These are phyloP conservation scores for Isabelozyma pseudorhagii DNA, from an alignment of 805 yeast species.

Conservation along the genomic window DNA sequence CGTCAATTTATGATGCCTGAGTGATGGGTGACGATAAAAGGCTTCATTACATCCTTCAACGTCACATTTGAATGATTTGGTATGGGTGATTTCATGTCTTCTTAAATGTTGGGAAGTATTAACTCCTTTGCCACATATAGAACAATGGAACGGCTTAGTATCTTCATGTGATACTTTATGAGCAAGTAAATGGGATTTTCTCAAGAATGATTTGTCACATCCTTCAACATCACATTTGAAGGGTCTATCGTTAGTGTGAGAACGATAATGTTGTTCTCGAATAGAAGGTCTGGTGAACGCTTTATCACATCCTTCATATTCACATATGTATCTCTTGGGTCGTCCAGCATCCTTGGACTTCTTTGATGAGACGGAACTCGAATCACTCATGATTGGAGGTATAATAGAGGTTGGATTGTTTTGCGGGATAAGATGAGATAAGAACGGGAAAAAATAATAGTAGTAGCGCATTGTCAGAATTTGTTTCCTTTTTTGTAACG, in stretches of 20 bases:
- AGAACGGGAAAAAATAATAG: background rate
- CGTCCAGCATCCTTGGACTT: slow-evolving; percentile 28
- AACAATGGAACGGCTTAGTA: slow-evolving; percentile 70
- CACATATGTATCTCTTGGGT: slow-evolving; percentile 63
- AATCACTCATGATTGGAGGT: slow-evolving; percentile 7
- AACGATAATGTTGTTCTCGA: slow-evolving; percentile 73
- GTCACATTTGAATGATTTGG: slow-evolving; percentile 57
- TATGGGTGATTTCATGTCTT: slow-evolving; percentile 82
- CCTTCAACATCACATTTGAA: slow-evolving; percentile 52
- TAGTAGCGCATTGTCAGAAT: too few relatives aligned
- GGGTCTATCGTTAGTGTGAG: slow-evolving; percentile 81
- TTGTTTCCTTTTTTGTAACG: too few relatives aligned
- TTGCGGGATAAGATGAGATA: background rate
- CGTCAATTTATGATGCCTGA: slow-evolving; percentile 65
- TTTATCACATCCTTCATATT: slow-evolving; percentile 64
- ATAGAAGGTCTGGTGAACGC: slow-evolving; percentile 79
- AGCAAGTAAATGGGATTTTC: slow-evolving; percentile 79
- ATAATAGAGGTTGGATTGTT: background rate
- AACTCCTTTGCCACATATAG: slow-evolving; percentile 77
- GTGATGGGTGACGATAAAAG: slow-evolving; percentile 72
- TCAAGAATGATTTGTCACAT: slow-evolving; percentile 64
- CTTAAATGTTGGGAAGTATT: slow-evolving; percentile 75
- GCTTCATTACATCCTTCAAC: slow-evolving; percentile 61
- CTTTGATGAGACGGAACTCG: slow-evolving; percentile 9
- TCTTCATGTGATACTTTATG: slow-evolving; percentile 65